Evolutionary conservation across 345 rosid species (phyloP).

Genomic region (Corchorus capsularis): DNA sequence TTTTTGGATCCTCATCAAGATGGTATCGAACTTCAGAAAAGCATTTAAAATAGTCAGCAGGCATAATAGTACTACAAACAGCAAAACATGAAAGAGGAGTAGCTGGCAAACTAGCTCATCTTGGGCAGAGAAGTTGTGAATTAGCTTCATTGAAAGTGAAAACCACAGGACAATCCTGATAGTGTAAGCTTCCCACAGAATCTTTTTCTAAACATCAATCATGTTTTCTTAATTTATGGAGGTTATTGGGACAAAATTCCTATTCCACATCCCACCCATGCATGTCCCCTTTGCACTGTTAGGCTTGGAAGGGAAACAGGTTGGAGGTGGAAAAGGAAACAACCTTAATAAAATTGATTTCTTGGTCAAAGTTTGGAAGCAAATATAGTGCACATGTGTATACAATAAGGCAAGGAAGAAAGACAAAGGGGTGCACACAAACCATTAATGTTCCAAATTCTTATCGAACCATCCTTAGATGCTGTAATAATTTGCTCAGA

Average conservation of each 20-base stretch:
- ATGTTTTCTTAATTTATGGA: neutral
- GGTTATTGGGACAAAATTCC: neutral
- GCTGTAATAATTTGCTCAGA: conserved; percentile 90
- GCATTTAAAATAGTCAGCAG: conserved; percentile 23
- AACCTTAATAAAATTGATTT: neutral
- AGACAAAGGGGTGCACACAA: conserved; percentile 24
- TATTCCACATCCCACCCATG: conserved; percentile 5
- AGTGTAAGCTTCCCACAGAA: no score
- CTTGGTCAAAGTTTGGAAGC: neutral
- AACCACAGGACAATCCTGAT: no score
- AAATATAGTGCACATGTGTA: neutral
- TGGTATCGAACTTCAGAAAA: conserved; percentile 76
- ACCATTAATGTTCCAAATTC: conserved; percentile 98
- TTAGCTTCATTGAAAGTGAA: neutral
- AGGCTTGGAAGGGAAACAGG: neutral
- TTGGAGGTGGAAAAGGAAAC: neutral
- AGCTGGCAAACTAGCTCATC: neutral
- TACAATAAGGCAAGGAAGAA: neutral
- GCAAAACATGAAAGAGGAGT: neutral
- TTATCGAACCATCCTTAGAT: conserved; percentile 87
- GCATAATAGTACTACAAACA: conserved; percentile 1
- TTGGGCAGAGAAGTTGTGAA: neutral
- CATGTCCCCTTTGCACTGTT: neutral
- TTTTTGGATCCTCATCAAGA: conserved; percentile 97
- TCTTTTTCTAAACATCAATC: neutral